phyloP scores from a whole-genome alignment of 495 filamentous ascomycete species.

The Aspergillus asperescens region DNA sequence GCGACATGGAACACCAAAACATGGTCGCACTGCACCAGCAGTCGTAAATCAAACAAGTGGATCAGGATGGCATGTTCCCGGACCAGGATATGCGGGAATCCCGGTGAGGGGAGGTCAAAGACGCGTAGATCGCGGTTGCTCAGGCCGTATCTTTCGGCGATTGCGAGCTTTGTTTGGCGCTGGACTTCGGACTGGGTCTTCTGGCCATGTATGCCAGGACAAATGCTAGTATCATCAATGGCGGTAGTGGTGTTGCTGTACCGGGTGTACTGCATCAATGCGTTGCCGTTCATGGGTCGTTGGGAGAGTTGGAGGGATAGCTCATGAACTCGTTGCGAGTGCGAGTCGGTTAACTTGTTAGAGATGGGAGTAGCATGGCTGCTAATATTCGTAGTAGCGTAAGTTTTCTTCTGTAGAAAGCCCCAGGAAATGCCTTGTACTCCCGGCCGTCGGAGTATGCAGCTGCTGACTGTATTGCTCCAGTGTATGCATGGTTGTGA shows the following conservation, averaged over 20 bases:
- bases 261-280: conserved; percentile 4
- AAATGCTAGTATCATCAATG: too few species aligned
- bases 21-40: conserved; percentile 26
- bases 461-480: too few species aligned
- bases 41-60: conserved; percentile 27
- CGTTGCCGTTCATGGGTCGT: conserved; percentile 11
- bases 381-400: too few species aligned
- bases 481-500: too few species aligned
- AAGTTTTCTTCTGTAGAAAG: too few species aligned
- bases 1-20: conserved; percentile 22
- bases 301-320: neutral
- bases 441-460: too few species aligned
- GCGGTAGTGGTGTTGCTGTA: neutral
- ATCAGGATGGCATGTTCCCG: conserved; percentile 27
- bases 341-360: too few species aligned
- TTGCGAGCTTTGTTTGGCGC: conserved; percentile 18
- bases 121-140: conserved; percentile 26
- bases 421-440: too few species aligned
- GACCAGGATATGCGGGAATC: conserved; percentile 29
- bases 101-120: conserved; percentile 26
- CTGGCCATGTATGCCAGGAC: neutral
- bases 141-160: conserved; percentile 20
- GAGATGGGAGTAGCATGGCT: too few species aligned
- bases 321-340: neutral
- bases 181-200: neutral